Evolutionary conservation across 768 basidiomycete species (phyloP).

Genomic region (Psilocybe cubensis): DNA sequence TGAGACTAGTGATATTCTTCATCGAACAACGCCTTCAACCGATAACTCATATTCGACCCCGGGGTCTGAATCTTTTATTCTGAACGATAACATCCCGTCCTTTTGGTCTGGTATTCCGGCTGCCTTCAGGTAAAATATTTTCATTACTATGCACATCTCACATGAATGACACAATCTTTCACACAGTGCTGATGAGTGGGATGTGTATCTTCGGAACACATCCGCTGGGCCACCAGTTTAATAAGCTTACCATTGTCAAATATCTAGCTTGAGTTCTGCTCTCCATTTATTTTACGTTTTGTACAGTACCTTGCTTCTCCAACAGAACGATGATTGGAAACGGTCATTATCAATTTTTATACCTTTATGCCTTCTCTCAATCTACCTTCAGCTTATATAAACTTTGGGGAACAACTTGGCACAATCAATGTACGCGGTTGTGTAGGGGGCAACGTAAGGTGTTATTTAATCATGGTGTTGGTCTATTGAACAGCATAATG

Average conservation of each 20-base stretch:
- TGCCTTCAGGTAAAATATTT: conserved; percentile 50
- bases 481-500: too few species aligned
- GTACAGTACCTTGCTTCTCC: too few species aligned
- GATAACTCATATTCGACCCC: not conserved
- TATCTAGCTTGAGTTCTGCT: not conserved
- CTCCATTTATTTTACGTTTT: not conserved
- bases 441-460: too few species aligned
- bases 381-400: too few species aligned
- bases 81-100: conserved; percentile 44
- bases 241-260: not conserved
- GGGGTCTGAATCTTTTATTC: not conserved
- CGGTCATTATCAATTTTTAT: too few species aligned
- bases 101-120: conserved; percentile 62
- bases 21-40: not conserved
- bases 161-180: not conserved
- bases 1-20: not conserved
- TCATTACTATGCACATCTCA: not conserved
- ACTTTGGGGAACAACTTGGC: too few species aligned
- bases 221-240: not conserved
- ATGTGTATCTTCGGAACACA: conserved; percentile 6
- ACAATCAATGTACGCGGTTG: too few species aligned
- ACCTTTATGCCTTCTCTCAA: too few species aligned
- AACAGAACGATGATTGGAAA: too few species aligned
- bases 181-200: conserved; percentile 20
- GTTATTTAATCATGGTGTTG: too few species aligned